Evolutionary conservation across 306 rosid genomes (phyloP).

Genomic region (Prosopis cineraria): DNA sequence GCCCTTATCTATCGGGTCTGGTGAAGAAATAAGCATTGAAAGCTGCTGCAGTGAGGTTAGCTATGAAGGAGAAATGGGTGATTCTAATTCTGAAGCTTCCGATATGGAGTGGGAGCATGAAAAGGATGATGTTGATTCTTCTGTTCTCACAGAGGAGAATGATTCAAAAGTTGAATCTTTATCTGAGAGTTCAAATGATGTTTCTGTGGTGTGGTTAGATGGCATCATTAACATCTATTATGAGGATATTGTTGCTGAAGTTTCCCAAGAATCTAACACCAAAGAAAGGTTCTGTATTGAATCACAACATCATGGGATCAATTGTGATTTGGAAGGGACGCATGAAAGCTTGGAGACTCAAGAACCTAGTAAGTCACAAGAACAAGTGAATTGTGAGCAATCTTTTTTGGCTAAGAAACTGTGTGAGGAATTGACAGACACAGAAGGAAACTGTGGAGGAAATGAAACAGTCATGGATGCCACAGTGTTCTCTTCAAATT

Average conservation of each 20-base stretch:
- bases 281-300: constrained; percentile 45
- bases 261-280: constrained; percentile 15
- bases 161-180: constrained; percentile 38
- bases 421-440: no score
- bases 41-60: constrained; percentile 39
- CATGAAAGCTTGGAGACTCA: constrained; percentile 19
- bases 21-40: constrained; percentile 48
- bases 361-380: no score
- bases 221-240: constrained; percentile 32
- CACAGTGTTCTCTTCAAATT: not conserved
- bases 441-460: constrained; percentile 32
- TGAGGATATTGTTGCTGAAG: constrained; percentile 32
- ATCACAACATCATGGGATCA: constrained; percentile 17
- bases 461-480: constrained; percentile 29
- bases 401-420: no score
- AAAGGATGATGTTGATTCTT: constrained; percentile 40
- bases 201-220: constrained; percentile 43
- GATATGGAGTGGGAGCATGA: constrained; percentile 62
- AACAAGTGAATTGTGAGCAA: no score
- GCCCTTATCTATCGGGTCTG: constrained; percentile 27
- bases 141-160: constrained; percentile 39
- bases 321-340: constrained; percentile 25
- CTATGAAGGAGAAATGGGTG: constrained; percentile 38
- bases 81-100: constrained; percentile 40
- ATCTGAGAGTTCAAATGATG: constrained; percentile 43